Base-by-base conservation (phyloP, 768 basidiomycete species). In the Leccinellum albellum region DNA sequence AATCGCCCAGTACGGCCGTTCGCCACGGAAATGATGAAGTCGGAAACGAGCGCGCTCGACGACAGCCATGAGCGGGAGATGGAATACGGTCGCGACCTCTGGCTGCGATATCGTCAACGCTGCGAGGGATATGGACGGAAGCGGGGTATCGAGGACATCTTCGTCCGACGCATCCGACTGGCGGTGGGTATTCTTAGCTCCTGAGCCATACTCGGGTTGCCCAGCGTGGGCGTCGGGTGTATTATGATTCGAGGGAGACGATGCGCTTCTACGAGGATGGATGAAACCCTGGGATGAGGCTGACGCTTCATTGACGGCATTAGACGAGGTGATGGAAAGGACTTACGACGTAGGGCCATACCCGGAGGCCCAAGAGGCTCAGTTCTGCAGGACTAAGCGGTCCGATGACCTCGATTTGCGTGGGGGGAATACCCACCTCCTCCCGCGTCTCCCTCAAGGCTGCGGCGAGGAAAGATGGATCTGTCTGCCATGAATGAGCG, bases 341-440 rank as follows among this genome's bases (percentile, higher is more conserved):
- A 79, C 84, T 75, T 72, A 91, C 89, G 48, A 91, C 84, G 64
- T 82, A 87, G 26, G 89, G 88, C 84, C 86, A 89, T 9, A 91
- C 90, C 15, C 78, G 71, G 72, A 88, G 75, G 21, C 85, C 84
- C 17, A 74, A 69, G 29, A 85, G 73, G 57, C 82, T 87, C 29
- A 76, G 63, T 66, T 87, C 81, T 2, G 87, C 76, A 4, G 88
- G 84, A 10, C 84, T 83, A 17, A 90, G 73, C 54, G 78, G 70
- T 6, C 90, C 91, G 1, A 91, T 71, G 48, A 89, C 72, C 48
- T 91, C 84, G 21, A 92, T 75, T 60, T 82, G 79, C 33, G 72
- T 66, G n/a, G 84, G 78, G 31, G 70, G 65, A 46, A 91, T 77
- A 6, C 87, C 87, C 47, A 90, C 69, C 67, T 92, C 90, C 67